Percentiles rank a stretch among this genome's conserved stretches.
Conservation (phyloP, 768 basidiomycete species). For the Russula sp. region DNA sequence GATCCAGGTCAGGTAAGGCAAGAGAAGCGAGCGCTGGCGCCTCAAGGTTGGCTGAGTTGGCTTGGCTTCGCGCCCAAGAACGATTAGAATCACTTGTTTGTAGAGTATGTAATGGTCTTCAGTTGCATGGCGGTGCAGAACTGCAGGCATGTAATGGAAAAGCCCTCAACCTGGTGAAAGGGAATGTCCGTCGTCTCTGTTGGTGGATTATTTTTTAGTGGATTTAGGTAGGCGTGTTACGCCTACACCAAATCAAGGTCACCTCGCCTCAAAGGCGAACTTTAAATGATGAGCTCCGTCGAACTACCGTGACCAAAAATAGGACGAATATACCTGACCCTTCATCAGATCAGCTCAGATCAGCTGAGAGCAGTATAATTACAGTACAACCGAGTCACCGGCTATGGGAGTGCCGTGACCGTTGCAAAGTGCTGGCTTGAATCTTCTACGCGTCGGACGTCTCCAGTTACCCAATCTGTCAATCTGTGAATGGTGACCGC, state of each 20-base stretch:
- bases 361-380: not conserved
- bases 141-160: not conserved
- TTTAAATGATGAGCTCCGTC: not conserved
- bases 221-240: not conserved
- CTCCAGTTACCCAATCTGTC: no score
- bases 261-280: not conserved
- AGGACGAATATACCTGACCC: not conserved
- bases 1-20: not conserved
- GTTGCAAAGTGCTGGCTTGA: no score
- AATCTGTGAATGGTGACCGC: no score
- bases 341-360: not conserved
- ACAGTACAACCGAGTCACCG: no score
- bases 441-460: no score
- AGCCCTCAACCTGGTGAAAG: not conserved
- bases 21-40: conserved; percentile 3
- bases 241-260: no score
- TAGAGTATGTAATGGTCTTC: no score
- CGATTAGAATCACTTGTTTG: no score
- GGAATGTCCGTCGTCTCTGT: not conserved
- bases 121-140: not conserved
- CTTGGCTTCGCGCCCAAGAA: no score
- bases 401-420: no score
- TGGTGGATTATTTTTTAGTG: not conserved
- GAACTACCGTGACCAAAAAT: not conserved
- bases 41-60: not conserved